Base-by-base conservation (phyloP, 441 rosid genomes). In the Populus tomentosa region DNA sequence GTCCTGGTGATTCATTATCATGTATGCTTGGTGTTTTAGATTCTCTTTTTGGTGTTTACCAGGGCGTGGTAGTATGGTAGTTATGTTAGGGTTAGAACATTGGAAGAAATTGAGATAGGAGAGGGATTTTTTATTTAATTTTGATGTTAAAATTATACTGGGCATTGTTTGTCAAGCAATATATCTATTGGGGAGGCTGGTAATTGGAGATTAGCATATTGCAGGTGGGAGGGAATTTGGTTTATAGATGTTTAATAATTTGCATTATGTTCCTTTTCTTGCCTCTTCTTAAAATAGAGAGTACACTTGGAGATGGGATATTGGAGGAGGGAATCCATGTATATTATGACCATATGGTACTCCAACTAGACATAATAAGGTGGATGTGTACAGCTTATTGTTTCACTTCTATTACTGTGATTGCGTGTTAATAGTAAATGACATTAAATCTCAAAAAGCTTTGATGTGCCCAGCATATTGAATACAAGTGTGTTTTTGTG, bases 91-190 rank as follows among this genome's bases (percentile, higher is more conserved):
- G 56, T 63, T 71, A 8, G 30, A 70, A 32, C 38, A 23, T 53
- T 70, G 53, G 46, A 28, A 63, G 67, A 63, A 23, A 61, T 40
- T 33, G n/a, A 36, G 77, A 73, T 76, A 11, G 53, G 63, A 24
- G 46, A 36, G 40, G 42, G 63, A 21, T 0, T 46, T 13, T 42
- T 46, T 18, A n/a, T 10, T 8, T 70, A 2, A n/a, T 42, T 59
- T 33, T 24, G 18, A 13, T 78, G 38, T 46, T 13, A 13, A 46
- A 46, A 46, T 13, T 46, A 46, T 46, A 46, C 16, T 63, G 4
- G 62, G 28, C 62, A 30, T 21, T 26, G 21, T 14, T 71, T 23
- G 56, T 64, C 64, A 64, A 20, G 75, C 35, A 64, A 5, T 62
- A 7, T 77, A 2, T 72, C 16, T 53, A 33, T 50, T 66, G 62